These are phyloP conservation scores for Neofusicoccum parvum DNA, from an alignment of 2,329 filamentous ascomycete genomes.

Conservation along the genomic window DNA sequence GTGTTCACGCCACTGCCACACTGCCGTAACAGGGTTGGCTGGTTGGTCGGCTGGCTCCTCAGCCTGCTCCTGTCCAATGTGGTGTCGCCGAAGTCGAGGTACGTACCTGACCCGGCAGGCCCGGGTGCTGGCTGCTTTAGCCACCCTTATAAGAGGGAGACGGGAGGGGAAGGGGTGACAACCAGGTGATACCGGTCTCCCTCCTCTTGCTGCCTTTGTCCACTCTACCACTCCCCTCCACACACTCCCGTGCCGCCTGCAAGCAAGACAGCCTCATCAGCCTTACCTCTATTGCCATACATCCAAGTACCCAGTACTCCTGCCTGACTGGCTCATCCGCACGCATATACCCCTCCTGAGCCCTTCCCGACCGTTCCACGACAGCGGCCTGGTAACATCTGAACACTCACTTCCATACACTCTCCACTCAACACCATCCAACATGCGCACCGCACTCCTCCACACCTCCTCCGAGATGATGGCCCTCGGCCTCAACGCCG, in stretches of 20 bases:
- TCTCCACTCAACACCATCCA: slow-evolving; percentile 12
- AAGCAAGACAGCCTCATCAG: slow-evolving; percentile 7
- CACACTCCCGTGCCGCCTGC: background rate
- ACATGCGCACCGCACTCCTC: slow-evolving; percentile 6
- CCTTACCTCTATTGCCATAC: background rate
- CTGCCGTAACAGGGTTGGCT: background rate
- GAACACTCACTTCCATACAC: background rate
- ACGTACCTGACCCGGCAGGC: slow-evolving; percentile 11
- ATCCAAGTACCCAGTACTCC: slow-evolving; percentile 6
- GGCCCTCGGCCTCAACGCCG: slow-evolving; percentile 14
- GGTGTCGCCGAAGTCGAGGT: background rate
- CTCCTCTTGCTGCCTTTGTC: slow-evolving; percentile 12
- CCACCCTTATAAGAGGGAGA: slow-evolving; percentile 10
- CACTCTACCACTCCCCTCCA: background rate
- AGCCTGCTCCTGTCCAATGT: slow-evolving; percentile 7
- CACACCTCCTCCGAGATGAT: slow-evolving; percentile 18
- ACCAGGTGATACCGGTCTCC: slow-evolving; percentile 10
- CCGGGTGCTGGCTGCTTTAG: slow-evolving; percentile 16
- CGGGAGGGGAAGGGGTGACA: slow-evolving; percentile 1
- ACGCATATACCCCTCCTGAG: background rate
- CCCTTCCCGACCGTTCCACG: background rate
- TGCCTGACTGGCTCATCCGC: background rate
- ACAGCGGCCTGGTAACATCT: background rate
- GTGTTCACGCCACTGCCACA: slow-evolving; percentile 18
- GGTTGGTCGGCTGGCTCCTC: background rate